These are phyloP conservation scores for Albifimbria verrucaria DNA, from an alignment of 2,329 filamentous ascomycete species.

Conservation along the genomic window DNA sequence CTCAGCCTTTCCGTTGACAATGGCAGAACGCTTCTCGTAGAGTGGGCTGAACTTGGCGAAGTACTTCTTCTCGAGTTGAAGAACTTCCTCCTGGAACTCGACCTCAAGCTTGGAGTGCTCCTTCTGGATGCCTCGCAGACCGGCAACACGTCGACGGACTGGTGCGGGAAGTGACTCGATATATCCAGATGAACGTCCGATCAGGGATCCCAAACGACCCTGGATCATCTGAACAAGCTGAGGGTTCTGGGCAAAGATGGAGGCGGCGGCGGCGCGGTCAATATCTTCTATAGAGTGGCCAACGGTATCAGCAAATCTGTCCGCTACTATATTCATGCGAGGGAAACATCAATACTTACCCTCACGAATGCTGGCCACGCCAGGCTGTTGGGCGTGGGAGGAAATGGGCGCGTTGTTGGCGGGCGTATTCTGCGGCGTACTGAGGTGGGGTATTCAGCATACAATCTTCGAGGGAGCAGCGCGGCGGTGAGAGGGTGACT, in stretches of 20 bases:
- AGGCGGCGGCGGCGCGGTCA: conserved; percentile 81
- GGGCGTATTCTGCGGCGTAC: conserved; percentile 97
- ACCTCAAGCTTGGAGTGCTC: conserved; percentile 98
- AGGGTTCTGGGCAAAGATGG: conserved; percentile 93
- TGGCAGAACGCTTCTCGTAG: conserved; percentile 90
- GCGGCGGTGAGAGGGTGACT: conserved; percentile 30
- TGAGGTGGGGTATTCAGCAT: conserved; percentile 47
- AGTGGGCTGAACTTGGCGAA: conserved; percentile 98
- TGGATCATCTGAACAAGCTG: conserved; percentile 96
- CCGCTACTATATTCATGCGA: not conserved
- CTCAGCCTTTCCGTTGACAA: conserved; percentile 84
- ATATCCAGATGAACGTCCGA: conserved; percentile 94
- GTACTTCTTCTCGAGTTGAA: conserved; percentile 99
- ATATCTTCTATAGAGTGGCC: conserved; percentile 69
- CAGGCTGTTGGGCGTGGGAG: conserved; percentile 93
- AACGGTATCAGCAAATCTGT: not conserved
- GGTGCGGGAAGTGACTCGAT: conserved; percentile 89
- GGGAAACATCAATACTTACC: conserved; percentile 60
- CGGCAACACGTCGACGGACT: conserved; percentile 89
- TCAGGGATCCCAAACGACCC: conserved; percentile 87
- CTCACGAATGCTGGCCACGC: conserved; percentile 93
- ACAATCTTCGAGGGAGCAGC: conserved; percentile 12
- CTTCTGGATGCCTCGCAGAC: conserved; percentile 96
- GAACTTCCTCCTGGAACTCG: conserved; percentile 96
- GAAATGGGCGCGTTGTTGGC: conserved; percentile 95